phyloP scores from a whole-genome alignment of 345 rosid species.

The Euclidium syriacum region DNA sequence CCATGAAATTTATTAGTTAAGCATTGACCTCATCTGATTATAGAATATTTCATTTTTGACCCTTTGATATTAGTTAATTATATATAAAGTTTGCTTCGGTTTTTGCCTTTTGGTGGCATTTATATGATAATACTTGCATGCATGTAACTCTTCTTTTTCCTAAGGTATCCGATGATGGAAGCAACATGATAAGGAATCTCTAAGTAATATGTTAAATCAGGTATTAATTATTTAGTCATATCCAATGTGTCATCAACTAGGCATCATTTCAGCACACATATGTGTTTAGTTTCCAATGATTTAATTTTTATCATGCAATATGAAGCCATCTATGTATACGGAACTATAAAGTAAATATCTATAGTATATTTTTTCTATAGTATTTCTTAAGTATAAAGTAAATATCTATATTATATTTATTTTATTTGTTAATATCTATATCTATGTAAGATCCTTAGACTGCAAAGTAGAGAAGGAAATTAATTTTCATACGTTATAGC shows the following conservation, averaged over 20 bases:
- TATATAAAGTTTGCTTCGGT: background rate
- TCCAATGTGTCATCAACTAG: background rate
- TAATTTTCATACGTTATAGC: no score
- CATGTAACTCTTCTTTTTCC: slow-evolving; percentile 2
- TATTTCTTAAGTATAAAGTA: no score
- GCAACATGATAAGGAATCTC: slow-evolving; percentile 24
- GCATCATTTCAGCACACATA: background rate
- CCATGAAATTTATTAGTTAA: background rate
- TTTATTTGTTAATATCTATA: no score
- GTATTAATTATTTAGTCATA: background rate
- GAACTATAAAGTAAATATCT: background rate
- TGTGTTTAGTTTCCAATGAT: background rate
- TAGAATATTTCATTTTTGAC: slow-evolving; percentile 3
- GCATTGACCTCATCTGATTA: slow-evolving; percentile 18
- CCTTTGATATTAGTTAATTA: slow-evolving; percentile 5
- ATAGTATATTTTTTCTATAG: no score
- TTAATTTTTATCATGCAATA: background rate
- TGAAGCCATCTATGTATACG: background rate
- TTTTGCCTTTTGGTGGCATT: slow-evolving; percentile 20
- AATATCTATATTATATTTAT: no score
- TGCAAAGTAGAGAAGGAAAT: no score
- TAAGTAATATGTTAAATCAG: background rate
- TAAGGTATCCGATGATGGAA: slow-evolving; percentile 26
- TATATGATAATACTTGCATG: slow-evolving; percentile 16
- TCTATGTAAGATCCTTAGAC: no score